A percentile compares a stretch with the other conserved stretches of the same genome.
Conservation (phyloP, 306 rosid genomes). For the Rubus parviflorus region DNA sequence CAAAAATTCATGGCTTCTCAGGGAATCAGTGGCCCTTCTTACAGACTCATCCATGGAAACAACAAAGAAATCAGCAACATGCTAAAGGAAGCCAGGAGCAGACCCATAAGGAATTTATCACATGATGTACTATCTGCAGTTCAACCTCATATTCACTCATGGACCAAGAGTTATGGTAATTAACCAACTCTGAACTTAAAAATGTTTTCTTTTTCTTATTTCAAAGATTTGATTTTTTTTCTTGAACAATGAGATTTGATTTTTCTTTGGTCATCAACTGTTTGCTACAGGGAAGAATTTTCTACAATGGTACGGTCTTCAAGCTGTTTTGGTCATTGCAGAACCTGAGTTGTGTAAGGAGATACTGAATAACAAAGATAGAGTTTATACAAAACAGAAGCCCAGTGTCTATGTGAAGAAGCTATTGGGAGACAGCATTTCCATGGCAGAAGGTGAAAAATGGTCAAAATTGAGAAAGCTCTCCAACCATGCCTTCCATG, state of each 20-base stretch:
- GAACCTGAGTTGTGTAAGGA: conserved; percentile 33
- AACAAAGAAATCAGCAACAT: conserved; percentile 21
- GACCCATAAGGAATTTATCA: conserved; percentile 21
- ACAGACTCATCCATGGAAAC: conserved; percentile 29
- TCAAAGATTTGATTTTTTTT: background rate
- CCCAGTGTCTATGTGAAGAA: background rate
- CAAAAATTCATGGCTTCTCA: conserved; percentile 8
- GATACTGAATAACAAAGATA: conserved; percentile 21
- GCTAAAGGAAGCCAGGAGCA: conserved; percentile 25
- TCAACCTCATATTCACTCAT: conserved; percentile 23
- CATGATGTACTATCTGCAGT: conserved; percentile 23
- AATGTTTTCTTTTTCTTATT: background rate
- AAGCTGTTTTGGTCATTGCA: conserved; percentile 21
- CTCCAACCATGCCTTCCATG: conserved; percentile 23
- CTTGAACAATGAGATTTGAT: background rate
- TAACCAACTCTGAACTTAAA: background rate
- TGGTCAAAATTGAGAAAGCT: conserved; percentile 30
- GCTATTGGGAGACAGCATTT: background rate
- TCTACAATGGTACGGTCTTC: conserved; percentile 31
- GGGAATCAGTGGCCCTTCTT: conserved; percentile 35
- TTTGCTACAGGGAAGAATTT: conserved; percentile 26
- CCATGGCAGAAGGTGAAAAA: conserved; percentile 31
- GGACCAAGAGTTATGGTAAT: conserved; percentile 8
- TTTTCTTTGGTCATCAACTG: background rate
- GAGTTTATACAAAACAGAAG: conserved; percentile 5